Base-by-base conservation (phyloP, 2,329 filamentous ascomycete genomes). In the Zymoseptoria tritici region DNA sequence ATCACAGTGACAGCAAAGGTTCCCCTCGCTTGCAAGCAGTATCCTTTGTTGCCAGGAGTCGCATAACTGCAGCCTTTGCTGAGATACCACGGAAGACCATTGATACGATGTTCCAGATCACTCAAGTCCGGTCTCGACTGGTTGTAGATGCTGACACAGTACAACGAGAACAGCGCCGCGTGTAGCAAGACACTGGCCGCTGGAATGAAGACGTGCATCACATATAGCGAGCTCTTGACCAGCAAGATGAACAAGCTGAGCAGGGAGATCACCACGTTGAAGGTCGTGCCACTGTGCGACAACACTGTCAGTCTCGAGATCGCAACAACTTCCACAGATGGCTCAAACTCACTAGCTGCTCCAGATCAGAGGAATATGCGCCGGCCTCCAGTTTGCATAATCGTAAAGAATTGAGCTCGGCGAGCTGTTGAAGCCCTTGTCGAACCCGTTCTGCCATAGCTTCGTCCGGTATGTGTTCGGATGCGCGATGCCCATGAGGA, bases 221-320 rank as follows among this genome's bases (percentile, higher is more conserved):
- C 84, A 75, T 83, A 86, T 68, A 83, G 80, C 62, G 88, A 83
- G 64, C 83, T 79, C 78, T 91, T 91, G 72, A 81, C 78, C 52
- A 92, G 81, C 62, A 90, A 81, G 71, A 91, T 80, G 78, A 93
- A 93, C 72, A 89, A 86, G 60, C 85, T 86, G 57, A 91, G 78
- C 65, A 93, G 82, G 46, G 88, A 87, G 66, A 91, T 87, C 70
- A 87, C 86, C 66, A 91, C 84, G 70, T 92, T 91, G 76, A 83
- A 90, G 66, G 87, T 80, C 54, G 89, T 91, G 63, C 90, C 78
- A 58, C 89, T 92, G 36, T 46, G 16, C 13, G 36, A 70, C 29
- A 19, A 19, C 8, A 54, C 26, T n/a, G 54, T 64, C 59, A 65
- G 61, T 59, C 13, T 20, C 24, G 3, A 3, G 9, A 51, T n/a